phyloP scores from a whole-genome alignment of 176 grass and related monocot species.

The Elaeis guineensis region DNA sequence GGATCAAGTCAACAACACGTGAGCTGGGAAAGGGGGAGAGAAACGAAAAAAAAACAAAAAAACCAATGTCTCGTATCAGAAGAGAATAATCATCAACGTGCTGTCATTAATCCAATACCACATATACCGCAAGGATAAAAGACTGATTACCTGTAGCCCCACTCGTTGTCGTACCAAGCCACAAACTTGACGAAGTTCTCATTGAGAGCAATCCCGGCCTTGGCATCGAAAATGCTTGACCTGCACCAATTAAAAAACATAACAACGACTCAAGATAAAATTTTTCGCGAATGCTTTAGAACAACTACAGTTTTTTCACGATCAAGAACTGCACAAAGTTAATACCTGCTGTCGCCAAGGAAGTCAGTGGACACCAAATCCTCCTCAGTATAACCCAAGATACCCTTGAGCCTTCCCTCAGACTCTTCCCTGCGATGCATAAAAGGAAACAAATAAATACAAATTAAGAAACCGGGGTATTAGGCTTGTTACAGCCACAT shows the following conservation, averaged over 20 bases:
- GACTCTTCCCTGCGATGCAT: constrained; percentile 5
- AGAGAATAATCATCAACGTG: no score
- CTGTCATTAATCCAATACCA: no score
- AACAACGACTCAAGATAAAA: not conserved
- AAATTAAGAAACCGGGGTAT: no score
- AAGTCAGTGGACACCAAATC: constrained; percentile 18
- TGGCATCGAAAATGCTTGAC: constrained; percentile 16
- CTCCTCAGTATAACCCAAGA: constrained; percentile 11
- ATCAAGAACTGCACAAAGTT: no score
- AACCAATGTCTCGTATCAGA: no score
- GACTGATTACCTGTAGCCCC: constrained; percentile 5
- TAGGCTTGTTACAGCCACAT: no score
- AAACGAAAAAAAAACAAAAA: no score
- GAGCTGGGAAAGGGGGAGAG: no score
- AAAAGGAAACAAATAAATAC: not conserved
- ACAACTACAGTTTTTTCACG: no score
- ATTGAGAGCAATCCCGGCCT: constrained; percentile 10
- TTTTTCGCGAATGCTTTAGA: not conserved
- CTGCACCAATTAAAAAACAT: not conserved
- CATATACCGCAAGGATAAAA: no score
- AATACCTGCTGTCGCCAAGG: constrained; percentile 9
- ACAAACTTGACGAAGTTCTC: constrained; percentile 5
- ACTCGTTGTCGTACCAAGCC: constrained; percentile 9
- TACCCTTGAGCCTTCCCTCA: constrained; percentile 18
- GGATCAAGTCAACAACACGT: no score